Evolutionary conservation across 2,329 filamentous ascomycete species (phyloP), one percentile per base, ranked within the genome.

Genomic region (Dactylellina drechsleri): DNA sequence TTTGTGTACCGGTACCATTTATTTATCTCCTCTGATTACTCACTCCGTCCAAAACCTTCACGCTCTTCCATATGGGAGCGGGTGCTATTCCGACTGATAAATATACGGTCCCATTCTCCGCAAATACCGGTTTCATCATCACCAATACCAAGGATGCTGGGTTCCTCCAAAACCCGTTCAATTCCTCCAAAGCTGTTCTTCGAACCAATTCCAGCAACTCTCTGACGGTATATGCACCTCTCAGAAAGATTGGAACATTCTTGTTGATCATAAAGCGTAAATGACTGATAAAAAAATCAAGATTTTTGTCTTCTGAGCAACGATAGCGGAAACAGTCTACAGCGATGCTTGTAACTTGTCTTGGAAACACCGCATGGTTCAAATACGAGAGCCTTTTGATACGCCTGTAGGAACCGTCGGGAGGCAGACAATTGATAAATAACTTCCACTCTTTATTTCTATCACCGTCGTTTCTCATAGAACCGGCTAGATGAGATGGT

Each of bases 211-310:
- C 66, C 4, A 71, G 45, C 16, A 71, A 20, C 7, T 71, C 66
- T 18, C 58, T 41, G n/a, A 71, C 59, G 1, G 66, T 71, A 36
- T 64, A 71, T 5, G 20, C 18, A 10, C 58, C 53, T 13, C 31
- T 59, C 18, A 71, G 36, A 10, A 58, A 28, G 1, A 23, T n/a
- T 1, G 66, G 66, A 4, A 71, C 45, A 15, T 65, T 71, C 20
- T 71, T 71, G 36, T 71, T 71, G n/a, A 71, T 49, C 59, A 65
- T 71, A 54, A 71, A 71, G 36, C 66, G 66, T 43, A 71, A 59
- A 40, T 71, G 58, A 5, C 66, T 59, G 43, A 65, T 65, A 54
- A 64, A 71, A 47, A 58, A 65, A 16, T 71, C 66, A 10, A 71
- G 47, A 12, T 52, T 71, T 54, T 71, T 71, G 45, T 71, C 66